phyloP scores from a whole-genome alignment of 140 eudicot species.

The Stevia rebaudiana region DNA sequence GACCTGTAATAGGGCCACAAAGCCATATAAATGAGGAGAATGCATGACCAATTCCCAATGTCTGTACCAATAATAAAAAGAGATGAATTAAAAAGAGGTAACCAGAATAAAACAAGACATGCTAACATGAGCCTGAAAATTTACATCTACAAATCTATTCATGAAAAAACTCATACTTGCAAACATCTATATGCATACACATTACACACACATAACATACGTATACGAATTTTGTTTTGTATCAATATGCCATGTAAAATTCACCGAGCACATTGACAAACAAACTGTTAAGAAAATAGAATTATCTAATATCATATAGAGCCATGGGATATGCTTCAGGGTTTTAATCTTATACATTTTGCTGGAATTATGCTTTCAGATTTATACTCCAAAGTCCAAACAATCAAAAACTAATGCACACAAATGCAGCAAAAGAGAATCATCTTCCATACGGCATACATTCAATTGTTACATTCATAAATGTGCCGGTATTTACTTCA shows the following conservation, averaged over 20 bases:
- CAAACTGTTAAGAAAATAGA: neutral
- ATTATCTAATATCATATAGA: neutral
- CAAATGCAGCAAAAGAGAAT: neutral
- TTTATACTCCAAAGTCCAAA: neutral
- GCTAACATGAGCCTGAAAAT: conserved; percentile 4
- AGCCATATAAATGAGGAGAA: conserved; percentile 97
- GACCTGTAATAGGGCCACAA: conserved; percentile 97
- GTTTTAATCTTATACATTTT: neutral
- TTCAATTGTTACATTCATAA: neutral
- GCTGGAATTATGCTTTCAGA: neutral
- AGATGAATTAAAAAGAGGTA: conserved; percentile 3
- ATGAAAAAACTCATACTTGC: neutral
- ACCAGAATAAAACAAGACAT: conserved; percentile 9
- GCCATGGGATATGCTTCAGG: neutral
- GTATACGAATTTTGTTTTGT: neutral
- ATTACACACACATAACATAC: conserved; percentile 5
- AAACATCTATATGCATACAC: neutral
- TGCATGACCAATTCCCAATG: conserved; percentile 93
- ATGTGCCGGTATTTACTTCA: neutral
- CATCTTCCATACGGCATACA: neutral
- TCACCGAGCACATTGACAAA: conserved; percentile 5
- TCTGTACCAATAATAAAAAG: conserved; percentile 45
- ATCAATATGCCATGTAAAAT: neutral
- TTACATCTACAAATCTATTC: neutral
- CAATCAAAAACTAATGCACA: neutral